These are phyloP conservation scores for Penicillium silybi DNA, from an alignment of 495 filamentous ascomycete genomes.

Conservation along the genomic window DNA sequence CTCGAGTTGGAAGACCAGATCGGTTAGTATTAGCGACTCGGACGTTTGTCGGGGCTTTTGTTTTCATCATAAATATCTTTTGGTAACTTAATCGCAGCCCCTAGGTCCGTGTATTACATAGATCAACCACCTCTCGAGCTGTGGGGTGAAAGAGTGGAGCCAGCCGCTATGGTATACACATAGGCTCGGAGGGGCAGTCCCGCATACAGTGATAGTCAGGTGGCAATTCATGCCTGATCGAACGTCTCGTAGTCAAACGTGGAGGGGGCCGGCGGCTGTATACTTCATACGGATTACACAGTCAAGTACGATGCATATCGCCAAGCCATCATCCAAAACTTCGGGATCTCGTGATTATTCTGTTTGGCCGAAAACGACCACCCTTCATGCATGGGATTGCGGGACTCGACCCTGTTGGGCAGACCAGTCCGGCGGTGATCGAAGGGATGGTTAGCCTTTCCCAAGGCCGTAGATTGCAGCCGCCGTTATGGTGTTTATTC, in stretches of 20 bases:
- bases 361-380: conserved; percentile 8
- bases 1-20: conserved; percentile 2
- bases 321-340: conserved; percentile 11
- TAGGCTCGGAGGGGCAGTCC: not conserved
- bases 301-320: not conserved
- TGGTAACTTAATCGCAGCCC: not conserved
- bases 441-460: conserved; percentile 21
- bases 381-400: conserved; percentile 16
- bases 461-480: conserved; percentile 13
- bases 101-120: not conserved
- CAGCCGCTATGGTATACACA: not conserved
- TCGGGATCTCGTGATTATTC: conserved; percentile 5
- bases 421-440: conserved; percentile 21
- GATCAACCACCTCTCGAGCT: not conserved
- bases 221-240: not conserved
- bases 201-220: not conserved
- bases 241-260: not conserved
- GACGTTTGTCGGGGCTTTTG: not conserved
- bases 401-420: conserved; percentile 23
- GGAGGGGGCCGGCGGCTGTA: conserved; percentile 9
- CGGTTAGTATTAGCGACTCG: not conserved
- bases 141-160: not conserved
- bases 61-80: not conserved
- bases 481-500: conserved; percentile 17
- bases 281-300: conserved; percentile 10